Evolutionary conservation across 2,329 filamentous ascomycete genomes (phyloP).

Genomic region (Aspergillus pseudoglaucus): DNA sequence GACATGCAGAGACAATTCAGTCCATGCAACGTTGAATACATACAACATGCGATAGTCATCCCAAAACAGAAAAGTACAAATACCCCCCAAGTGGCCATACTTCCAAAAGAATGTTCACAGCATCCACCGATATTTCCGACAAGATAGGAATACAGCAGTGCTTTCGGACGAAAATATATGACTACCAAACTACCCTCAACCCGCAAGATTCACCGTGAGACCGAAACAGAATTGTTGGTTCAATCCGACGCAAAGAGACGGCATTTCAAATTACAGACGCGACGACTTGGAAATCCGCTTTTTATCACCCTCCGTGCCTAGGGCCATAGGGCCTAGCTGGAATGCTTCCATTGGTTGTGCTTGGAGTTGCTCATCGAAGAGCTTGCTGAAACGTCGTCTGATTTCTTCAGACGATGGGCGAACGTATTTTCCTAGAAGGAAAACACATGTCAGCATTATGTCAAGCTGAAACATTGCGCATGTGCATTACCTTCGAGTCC

Average conservation of each 20-base stretch:
- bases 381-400: slow-evolving; percentile 25
- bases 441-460: not conserved
- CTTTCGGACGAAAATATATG: not conserved
- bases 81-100: not conserved
- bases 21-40: too few species aligned
- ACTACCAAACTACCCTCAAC: not conserved
- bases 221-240: not conserved
- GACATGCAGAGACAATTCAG: too few species aligned
- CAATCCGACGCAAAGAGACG: not conserved
- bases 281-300: not conserved
- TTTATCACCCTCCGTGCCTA: not conserved
- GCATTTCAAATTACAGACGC: not conserved
- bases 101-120: not conserved
- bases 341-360: slow-evolving; percentile 17
- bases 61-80: not conserved
- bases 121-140: not conserved
- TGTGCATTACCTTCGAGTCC: slow-evolving; percentile 7
- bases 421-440: slow-evolving; percentile 13
- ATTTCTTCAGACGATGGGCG: slow-evolving; percentile 27
- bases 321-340: slow-evolving; percentile 13
- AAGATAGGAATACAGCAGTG: not conserved
- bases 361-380: slow-evolving; percentile 26
- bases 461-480: not conserved
- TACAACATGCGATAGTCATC: too few species aligned
- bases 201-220: not conserved